Evolutionary conservation across 148 eudicot species (phyloP).

Genomic region (Arctostaphylos glauca): DNA sequence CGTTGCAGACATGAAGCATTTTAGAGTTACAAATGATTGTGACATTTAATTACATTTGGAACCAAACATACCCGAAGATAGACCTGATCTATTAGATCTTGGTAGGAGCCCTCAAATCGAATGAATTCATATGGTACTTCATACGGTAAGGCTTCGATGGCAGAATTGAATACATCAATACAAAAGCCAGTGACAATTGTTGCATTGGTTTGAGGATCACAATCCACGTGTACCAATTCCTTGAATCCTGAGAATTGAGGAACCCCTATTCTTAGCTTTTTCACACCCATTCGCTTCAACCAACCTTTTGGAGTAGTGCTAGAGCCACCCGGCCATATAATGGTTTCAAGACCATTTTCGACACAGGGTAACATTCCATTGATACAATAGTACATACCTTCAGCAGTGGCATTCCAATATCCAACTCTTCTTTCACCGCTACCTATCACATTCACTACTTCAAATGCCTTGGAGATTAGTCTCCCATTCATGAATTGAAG

Average conservation of each 20-base stretch:
- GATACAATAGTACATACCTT: neutral
- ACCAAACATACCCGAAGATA: constrained; percentile 20
- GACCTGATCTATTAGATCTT: constrained; percentile 25
- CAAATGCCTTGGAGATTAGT: constrained; percentile 7
- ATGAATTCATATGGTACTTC: constrained; percentile 14
- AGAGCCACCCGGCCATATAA: too few relatives aligned
- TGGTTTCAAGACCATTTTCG: neutral
- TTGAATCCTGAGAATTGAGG: too few relatives aligned
- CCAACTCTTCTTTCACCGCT: constrained; percentile 24
- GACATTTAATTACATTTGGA: too few relatives aligned
- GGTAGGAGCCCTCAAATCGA: constrained; percentile 16
- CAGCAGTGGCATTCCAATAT: constrained; percentile 21
- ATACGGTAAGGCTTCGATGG: constrained; percentile 15
- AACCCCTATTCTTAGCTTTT: too few relatives aligned
- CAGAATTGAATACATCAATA: constrained; percentile 27
- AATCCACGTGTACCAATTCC: neutral
- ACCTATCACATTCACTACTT: neutral
- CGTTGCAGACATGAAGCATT: neutral
- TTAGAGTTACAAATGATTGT: neutral
- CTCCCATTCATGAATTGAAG: constrained; percentile 18
- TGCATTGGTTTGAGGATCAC: constrained; percentile 16
- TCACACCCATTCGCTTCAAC: too few relatives aligned
- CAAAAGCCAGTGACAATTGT: constrained; percentile 20
- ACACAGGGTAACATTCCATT: neutral
- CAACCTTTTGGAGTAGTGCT: too few relatives aligned